Conservation (phyloP, 805 yeast species). For the Cyberlindnera mycetangii region DNA sequence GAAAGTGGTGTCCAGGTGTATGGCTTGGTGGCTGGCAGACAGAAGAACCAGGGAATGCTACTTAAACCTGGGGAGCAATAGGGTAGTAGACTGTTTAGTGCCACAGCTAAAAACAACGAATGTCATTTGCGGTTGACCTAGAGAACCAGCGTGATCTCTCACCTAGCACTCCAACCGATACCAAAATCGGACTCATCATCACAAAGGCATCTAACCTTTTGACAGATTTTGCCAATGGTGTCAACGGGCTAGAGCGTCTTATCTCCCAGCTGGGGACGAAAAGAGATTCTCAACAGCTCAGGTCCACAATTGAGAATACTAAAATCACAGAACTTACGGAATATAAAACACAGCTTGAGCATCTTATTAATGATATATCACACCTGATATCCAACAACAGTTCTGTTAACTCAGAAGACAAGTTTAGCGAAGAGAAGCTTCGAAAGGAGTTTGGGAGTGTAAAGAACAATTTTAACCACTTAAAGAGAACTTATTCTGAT, state of each 20-base stretch:
- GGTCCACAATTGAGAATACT: slow-evolving; percentile 32
- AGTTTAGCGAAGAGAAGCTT: slow-evolving; percentile 39
- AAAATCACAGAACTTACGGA: slow-evolving; percentile 24
- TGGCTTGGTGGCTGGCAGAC: too few relatives aligned
- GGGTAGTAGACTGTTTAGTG: too few relatives aligned
- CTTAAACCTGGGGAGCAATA: too few relatives aligned
- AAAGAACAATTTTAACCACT: slow-evolving; percentile 40
- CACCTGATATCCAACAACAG: slow-evolving; percentile 19
- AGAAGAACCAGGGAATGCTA: too few relatives aligned
- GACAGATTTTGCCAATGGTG: slow-evolving; percentile 45
- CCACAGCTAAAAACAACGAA: too few relatives aligned
- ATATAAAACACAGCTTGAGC: slow-evolving; percentile 33
- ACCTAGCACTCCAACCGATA: slow-evolving; percentile 3
- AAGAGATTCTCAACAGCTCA: slow-evolving; percentile 34
- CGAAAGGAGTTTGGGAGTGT: slow-evolving; percentile 54
- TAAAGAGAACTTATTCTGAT: slow-evolving; percentile 47
- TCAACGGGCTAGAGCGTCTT: slow-evolving; percentile 47
- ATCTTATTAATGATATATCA: slow-evolving; percentile 26
- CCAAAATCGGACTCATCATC: slow-evolving; percentile 24
- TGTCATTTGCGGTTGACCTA: slow-evolving; percentile 31
- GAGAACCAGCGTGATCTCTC: slow-evolving; percentile 25
- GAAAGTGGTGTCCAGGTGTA: not conserved
- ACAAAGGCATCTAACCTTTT: slow-evolving; percentile 27
- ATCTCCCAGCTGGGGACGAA: slow-evolving; percentile 50
- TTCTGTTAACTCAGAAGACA: slow-evolving; percentile 19